These are phyloP conservation scores for Noccaea bulbosa DNA, from an alignment of 345 rosid species.

Conservation along the genomic window DNA sequence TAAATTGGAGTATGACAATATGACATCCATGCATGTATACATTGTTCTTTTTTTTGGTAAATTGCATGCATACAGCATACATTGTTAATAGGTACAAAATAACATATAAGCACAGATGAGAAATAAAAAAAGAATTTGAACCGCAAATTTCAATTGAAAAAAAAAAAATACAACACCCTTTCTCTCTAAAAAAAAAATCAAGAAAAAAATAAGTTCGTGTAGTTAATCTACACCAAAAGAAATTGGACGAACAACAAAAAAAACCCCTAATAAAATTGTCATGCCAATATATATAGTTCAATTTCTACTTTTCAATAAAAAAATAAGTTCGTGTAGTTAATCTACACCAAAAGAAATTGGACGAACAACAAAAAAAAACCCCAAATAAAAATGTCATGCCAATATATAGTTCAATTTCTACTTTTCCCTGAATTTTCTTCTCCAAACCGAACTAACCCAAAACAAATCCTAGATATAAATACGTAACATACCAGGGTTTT, in stretches of 20 bases:
- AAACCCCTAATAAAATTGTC: not conserved
- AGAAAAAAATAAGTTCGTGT: no score
- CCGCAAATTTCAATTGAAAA: not conserved
- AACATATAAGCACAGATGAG: not conserved
- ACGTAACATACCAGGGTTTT: slow-evolving; percentile 40
- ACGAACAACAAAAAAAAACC: not conserved
- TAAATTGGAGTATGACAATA: not conserved
- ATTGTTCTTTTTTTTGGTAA: no score
- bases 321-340: not conserved
- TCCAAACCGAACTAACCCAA: not conserved
- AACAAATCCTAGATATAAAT: slow-evolving; percentile 1
- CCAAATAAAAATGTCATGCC: not conserved
- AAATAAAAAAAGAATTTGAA: not conserved
- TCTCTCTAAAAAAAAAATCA: not conserved
- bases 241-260: not conserved
- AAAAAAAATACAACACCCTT: not conserved
- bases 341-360: not conserved
- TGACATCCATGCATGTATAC: no score
- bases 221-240: not conserved
- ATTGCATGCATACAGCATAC: not conserved
- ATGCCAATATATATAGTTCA: not conserved
- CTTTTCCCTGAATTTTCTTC: not conserved
- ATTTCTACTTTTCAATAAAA: no score
- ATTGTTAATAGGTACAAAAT: not conserved
- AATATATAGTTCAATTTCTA: not conserved